Conservation (phyloP, 2,329 filamentous ascomycete species). For the Colletotrichum sansevieriae region DNA sequence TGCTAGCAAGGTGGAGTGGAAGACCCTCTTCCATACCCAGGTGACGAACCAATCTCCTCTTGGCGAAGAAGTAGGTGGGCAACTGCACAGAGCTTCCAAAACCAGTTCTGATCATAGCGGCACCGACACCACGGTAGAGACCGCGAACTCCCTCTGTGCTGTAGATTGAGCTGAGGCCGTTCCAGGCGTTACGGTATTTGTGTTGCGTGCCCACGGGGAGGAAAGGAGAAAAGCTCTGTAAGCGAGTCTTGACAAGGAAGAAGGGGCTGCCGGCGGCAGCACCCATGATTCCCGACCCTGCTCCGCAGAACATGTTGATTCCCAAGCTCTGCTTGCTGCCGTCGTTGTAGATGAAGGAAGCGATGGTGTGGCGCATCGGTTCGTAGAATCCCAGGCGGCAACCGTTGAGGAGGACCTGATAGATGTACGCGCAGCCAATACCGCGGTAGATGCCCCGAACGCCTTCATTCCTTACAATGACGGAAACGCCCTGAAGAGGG, state of each 20-base stretch:
- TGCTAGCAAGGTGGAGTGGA: slow-evolving; percentile 88
- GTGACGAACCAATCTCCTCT: slow-evolving; percentile 85
- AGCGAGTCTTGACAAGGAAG: slow-evolving; percentile 95
- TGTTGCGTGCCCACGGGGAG: slow-evolving; percentile 98
- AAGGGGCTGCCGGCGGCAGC: slow-evolving; percentile 95
- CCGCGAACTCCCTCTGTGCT: slow-evolving; percentile 81
- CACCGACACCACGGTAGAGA: slow-evolving; percentile 89
- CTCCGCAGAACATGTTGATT: slow-evolving; percentile 94
- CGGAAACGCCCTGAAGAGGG: slow-evolving; percentile 89
- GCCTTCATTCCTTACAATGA: slow-evolving; percentile 93
- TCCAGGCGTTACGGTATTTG: slow-evolving; percentile 85
- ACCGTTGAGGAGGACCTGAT: slow-evolving; percentile 96
- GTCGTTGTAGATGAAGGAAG: slow-evolving; percentile 78
- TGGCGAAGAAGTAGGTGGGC: slow-evolving; percentile 98
- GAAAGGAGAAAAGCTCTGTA: slow-evolving; percentile 94
- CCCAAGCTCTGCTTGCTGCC: slow-evolving; percentile 83
- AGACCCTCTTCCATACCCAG: slow-evolving; percentile 92
- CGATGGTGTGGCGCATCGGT: slow-evolving; percentile 82
- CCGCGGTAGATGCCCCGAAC: slow-evolving; percentile 87
- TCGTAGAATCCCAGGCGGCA: slow-evolving; percentile 98
- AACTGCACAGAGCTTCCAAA: slow-evolving; percentile 97
- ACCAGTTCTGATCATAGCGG: slow-evolving; percentile 95
- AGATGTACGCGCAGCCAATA: slow-evolving; percentile 92
- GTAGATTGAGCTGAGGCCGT: slow-evolving; percentile 87
- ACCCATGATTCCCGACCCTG: slow-evolving; percentile 88